Percentiles rank a stretch among this genome's conserved stretches.
Evolutionary conservation across 108 stramenopile species (phyloP).

Genomic region (Fragilaria crotonensis): DNA sequence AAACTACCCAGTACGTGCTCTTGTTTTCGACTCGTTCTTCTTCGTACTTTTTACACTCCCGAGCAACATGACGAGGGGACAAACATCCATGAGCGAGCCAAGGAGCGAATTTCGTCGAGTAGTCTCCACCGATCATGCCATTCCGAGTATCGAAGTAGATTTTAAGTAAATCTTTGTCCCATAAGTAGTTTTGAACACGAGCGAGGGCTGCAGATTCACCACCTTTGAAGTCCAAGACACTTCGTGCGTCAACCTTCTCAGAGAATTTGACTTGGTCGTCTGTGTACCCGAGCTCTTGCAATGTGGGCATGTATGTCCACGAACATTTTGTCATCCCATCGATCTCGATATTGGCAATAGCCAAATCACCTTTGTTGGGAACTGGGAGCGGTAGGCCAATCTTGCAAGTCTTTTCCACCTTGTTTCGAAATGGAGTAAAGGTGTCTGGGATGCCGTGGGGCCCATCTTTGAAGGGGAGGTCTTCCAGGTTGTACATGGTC

Average conservation of each 20-base stretch:
- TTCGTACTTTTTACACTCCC: conserved; percentile 84
- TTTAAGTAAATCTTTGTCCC: conserved; percentile 78
- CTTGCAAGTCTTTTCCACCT: conserved; percentile 75
- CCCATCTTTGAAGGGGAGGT: conserved; percentile 67
- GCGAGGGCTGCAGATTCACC: conserved; percentile 88
- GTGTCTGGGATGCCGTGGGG: conserved; percentile 71
- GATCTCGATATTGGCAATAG: conserved; percentile 15
- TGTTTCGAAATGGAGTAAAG: conserved; percentile 89
- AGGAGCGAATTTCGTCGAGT: conserved; percentile 92
- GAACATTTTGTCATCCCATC: conserved; percentile 13
- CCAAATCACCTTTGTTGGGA: conserved; percentile 35
- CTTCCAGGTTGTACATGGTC: conserved; percentile 78
- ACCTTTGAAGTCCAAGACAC: conserved; percentile 80
- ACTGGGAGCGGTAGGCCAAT: conserved; percentile 57
- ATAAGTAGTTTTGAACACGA: conserved; percentile 87
- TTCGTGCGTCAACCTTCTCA: conserved; percentile 40
- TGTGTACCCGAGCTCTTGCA: conserved; percentile 71
- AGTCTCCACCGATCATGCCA: conserved; percentile 93
- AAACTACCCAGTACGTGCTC: conserved; percentile 95
- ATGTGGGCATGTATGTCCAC: conserved; percentile 40
- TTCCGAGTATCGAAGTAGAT: conserved; percentile 96
- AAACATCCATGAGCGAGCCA: conserved; percentile 93
- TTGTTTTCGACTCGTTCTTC: conserved; percentile 81
- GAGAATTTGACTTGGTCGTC: conserved; percentile 41
- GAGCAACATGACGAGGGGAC: conserved; percentile 78